These are phyloP conservation scores for Jatropha curcas DNA, from an alignment of 345 rosid genomes.

Conservation along the genomic window DNA sequence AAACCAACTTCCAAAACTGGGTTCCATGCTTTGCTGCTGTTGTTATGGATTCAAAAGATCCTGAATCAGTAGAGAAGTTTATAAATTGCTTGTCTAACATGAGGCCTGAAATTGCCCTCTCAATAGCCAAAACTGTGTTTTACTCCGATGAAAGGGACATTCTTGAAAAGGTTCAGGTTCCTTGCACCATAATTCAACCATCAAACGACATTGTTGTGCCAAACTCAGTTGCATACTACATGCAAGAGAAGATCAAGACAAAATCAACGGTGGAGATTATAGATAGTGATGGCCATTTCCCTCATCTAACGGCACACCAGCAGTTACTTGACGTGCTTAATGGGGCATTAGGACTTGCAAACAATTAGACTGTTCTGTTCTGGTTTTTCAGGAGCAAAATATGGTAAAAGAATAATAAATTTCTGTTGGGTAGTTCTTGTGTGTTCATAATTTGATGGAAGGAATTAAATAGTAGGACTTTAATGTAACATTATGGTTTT, in stretches of 20 bases:
- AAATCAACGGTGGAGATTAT: conserved; percentile 57
- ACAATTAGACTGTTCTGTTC: neutral
- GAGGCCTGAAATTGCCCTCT: conserved; percentile 59
- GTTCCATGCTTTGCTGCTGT: conserved; percentile 40
- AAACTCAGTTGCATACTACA: conserved; percentile 54
- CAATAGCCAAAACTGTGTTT: conserved; percentile 61
- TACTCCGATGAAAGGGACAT: conserved; percentile 53
- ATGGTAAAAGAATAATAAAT: neutral
- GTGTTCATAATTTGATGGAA: neutral
- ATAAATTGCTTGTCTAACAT: conserved; percentile 40
- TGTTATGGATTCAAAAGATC: conserved; percentile 46
- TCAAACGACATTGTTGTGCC: conserved; percentile 53
- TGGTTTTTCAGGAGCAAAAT: neutral
- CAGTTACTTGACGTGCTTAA: conserved; percentile 48
- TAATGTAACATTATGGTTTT: no score
- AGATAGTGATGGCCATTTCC: conserved; percentile 57
- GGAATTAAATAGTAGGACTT: no score
- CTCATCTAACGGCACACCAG: conserved; percentile 66
- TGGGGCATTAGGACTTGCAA: conserved; percentile 39
- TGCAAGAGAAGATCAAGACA: conserved; percentile 60
- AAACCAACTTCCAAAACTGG: conserved; percentile 55
- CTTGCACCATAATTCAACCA: conserved; percentile 61
- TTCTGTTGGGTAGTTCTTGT: conserved; percentile 1
- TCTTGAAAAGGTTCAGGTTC: conserved; percentile 47
- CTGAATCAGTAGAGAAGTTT: conserved; percentile 33